A percentile compares a stretch with the other conserved stretches of the same genome.
Evolutionary conservation across 306 rosid species (phyloP).

Genomic region (Vachellia collinsii): DNA sequence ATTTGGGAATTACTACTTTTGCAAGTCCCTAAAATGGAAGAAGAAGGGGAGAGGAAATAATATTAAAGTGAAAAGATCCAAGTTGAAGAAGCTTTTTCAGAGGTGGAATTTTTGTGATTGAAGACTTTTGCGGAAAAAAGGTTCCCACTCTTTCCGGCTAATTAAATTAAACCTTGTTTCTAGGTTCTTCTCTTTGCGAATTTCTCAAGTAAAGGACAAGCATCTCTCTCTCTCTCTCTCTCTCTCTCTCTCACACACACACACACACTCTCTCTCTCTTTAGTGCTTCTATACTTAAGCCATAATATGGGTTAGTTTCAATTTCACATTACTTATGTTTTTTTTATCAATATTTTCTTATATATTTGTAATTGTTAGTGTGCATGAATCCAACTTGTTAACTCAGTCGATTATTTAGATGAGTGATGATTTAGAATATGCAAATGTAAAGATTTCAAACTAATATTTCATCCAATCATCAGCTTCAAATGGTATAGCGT

Average conservation of each 20-base stretch:
- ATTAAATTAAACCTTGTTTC: slow-evolving; percentile 4
- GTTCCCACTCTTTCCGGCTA: background rate
- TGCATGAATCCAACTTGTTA: too few relatives aligned
- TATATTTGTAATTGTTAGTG: too few relatives aligned
- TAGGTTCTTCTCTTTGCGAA: slow-evolving; percentile 34
- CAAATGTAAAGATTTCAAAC: too few relatives aligned
- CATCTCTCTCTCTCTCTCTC: background rate
- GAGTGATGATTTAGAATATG: too few relatives aligned
- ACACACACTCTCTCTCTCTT: too few relatives aligned
- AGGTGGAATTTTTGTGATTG: background rate
- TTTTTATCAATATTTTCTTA: too few relatives aligned
- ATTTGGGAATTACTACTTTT: slow-evolving; percentile 40
- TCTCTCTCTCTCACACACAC: too few relatives aligned
- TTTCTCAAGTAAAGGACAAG: slow-evolving; percentile 36
- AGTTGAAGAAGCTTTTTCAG: slow-evolving; percentile 12
- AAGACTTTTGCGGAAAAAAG: background rate
- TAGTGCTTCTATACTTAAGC: background rate
- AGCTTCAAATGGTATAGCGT: too few relatives aligned
- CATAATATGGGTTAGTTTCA: too few relatives aligned
- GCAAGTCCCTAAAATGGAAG: slow-evolving; percentile 38
- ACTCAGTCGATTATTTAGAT: too few relatives aligned
- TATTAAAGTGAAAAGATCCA: slow-evolving; percentile 25
- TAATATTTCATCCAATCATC: too few relatives aligned
- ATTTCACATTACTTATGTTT: too few relatives aligned
- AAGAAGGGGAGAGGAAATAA: background rate